Base-by-base conservation (phyloP, 2,329 filamentous ascomycete species). In the Phyllosticta paracitricarpa region DNA sequence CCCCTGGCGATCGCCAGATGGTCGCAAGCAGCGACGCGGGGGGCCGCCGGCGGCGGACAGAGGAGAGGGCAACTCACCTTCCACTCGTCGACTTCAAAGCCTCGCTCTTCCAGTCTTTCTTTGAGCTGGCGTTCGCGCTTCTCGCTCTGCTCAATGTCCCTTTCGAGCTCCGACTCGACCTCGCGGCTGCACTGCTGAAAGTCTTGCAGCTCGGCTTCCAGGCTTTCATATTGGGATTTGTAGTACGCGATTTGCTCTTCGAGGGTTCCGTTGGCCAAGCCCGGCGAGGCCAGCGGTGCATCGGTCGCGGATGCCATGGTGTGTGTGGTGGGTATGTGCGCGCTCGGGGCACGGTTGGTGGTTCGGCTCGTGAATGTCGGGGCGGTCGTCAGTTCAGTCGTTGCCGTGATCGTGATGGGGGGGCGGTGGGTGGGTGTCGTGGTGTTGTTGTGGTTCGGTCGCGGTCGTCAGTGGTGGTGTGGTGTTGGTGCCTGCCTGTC, bases 61-160 rank as follows among this genome's bases (percentile, higher is more conserved):
- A 22, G 30, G 58, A 33, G 40, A 54, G 55, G 59, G 35, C 48
- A 57, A 71, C 83, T 75, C 79, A 93, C 91, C 86, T 97, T 97
- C 94, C 94, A 99, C 77, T 99, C 94, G 62, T 97, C 91, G 0
- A 94, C 92, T 74, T 97, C 92, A 71, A 91, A 99, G 57, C 83
- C 85, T 65, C 96, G 75, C 48, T 81, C 83, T 74, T 97, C 93
- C 0, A 90, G 88, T 78, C 93, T 96, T 74, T 96, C 88, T 73
- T 92, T 87, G 68, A 97, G 77, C 65, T 86, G 81, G 65, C 91
- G 84, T 77, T 97, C 93, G 68, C 91, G 85, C 79, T 96, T 96
- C 80, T 99, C 94, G 54, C 92, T 92, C 54, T 90, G 88, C 69
- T 97, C 93, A 62, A 99, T 87, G 73, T 99, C 94, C 79, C 92